These are phyloP conservation scores for Globisporangium spiculum DNA, from an alignment of 352 stramenopile genomes.

Conservation along the genomic window DNA sequence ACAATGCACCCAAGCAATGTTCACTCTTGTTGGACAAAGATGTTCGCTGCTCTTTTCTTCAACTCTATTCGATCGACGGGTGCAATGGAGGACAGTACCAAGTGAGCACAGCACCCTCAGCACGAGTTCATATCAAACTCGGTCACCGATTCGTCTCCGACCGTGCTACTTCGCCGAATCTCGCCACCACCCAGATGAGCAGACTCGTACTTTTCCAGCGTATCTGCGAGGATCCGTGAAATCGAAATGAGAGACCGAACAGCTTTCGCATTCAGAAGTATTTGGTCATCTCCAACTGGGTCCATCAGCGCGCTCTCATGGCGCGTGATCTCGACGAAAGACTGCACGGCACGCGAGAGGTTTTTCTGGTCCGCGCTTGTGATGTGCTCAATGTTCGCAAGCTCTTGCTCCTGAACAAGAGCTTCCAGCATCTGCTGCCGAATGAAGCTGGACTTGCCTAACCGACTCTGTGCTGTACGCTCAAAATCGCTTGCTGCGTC, in stretches of 20 bases:
- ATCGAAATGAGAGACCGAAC: slow-evolving; percentile 43
- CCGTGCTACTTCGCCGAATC: slow-evolving; percentile 11
- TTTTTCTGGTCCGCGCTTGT: slow-evolving; percentile 26
- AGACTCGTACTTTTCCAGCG: slow-evolving; percentile 34
- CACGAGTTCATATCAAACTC: slow-evolving; percentile 30
- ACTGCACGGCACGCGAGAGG: slow-evolving; percentile 32
- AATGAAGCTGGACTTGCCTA: slow-evolving; percentile 47
- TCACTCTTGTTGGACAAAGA: neutral
- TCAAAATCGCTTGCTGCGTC: slow-evolving; percentile 37
- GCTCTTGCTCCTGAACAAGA: slow-evolving; percentile 48
- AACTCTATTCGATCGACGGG: neutral
- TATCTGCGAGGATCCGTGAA: slow-evolving; percentile 46
- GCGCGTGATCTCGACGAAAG: slow-evolving; percentile 32
- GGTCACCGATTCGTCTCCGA: slow-evolving; percentile 23
- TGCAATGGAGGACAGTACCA: neutral
- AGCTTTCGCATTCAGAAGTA: slow-evolving; percentile 19
- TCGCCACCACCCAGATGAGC: neutral
- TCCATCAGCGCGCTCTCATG: slow-evolving; percentile 9
- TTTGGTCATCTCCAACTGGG: slow-evolving; percentile 6
- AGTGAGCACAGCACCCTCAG: neutral
- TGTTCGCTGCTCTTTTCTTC: neutral
- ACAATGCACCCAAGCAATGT: neutral
- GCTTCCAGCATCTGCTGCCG: slow-evolving; percentile 50
- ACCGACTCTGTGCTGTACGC: slow-evolving; percentile 40
- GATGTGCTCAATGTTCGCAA: slow-evolving; percentile 31